These are phyloP conservation scores for Suillus placidus DNA, from an alignment of 768 basidiomycete genomes.

Conservation along the genomic window DNA sequence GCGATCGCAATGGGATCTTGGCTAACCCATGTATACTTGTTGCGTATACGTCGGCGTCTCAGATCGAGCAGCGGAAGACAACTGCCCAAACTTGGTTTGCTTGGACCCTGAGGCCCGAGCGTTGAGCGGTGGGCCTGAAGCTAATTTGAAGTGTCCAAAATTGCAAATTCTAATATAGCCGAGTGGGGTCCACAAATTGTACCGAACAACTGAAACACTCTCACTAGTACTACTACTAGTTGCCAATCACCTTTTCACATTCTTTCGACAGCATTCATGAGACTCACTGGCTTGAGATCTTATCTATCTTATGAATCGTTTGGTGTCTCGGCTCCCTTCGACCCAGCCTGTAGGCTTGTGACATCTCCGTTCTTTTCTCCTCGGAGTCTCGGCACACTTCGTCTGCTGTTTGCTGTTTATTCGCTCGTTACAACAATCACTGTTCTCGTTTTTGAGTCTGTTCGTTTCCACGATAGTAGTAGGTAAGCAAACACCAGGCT, in stretches of 20 bases:
- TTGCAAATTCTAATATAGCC: neutral
- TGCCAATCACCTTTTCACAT: slow-evolving; percentile 6
- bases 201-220: neutral
- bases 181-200: neutral
- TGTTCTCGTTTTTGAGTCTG: slow-evolving; percentile 34
- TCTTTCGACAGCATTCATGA: slow-evolving; percentile 13
- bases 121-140: neutral
- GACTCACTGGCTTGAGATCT: slow-evolving; percentile 2
- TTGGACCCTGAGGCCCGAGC: neutral
- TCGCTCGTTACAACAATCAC: slow-evolving; percentile 43
- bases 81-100: neutral
- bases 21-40: neutral
- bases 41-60: neutral
- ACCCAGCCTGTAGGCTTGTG: slow-evolving; percentile 40
- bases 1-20: neutral
- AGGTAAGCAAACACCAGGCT: slow-evolving; percentile 37
- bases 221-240: neutral
- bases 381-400: slow-evolving; percentile 43
- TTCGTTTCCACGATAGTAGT: too few relatives aligned
- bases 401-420: slow-evolving; percentile 55
- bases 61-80: neutral
- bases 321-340: slow-evolving; percentile 44
- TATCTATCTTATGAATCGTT: slow-evolving; percentile 25
- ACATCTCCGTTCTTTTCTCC: slow-evolving; percentile 47
- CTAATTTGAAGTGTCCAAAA: neutral